phyloP scores from a whole-genome alignment of 352 stramenopile species.

The Pythium pyrilobum region DNA sequence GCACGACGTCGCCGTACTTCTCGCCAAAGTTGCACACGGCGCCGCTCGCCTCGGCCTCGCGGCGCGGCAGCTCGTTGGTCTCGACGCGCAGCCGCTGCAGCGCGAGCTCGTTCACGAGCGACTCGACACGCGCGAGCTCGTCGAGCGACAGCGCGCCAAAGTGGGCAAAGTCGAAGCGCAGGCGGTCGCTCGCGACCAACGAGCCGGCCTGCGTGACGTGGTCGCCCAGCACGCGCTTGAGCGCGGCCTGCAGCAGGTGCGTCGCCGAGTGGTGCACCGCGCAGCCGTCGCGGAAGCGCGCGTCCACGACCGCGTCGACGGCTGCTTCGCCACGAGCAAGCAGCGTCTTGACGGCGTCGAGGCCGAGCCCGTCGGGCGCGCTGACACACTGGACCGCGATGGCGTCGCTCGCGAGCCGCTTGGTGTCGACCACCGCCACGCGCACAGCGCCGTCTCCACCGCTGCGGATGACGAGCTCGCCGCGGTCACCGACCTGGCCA shows the following conservation, averaged over 20 bases:
- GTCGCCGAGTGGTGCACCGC: slow-evolving; percentile 73
- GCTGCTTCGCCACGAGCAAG: neutral
- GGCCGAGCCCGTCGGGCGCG: slow-evolving; percentile 25
- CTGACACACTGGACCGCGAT: slow-evolving; percentile 44
- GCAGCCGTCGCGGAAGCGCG: slow-evolving; percentile 41
- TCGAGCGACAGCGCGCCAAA: slow-evolving; percentile 63
- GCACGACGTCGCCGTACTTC: slow-evolving; percentile 77
- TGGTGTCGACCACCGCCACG: slow-evolving; percentile 39
- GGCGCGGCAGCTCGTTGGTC: slow-evolving; percentile 37
- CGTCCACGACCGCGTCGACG: slow-evolving; percentile 45
- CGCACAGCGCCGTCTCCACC: neutral
- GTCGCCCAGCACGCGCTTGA: slow-evolving; percentile 61
- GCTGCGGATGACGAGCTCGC: slow-evolving; percentile 23
- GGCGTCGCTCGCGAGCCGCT: slow-evolving; percentile 29
- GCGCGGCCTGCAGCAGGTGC: slow-evolving; percentile 64
- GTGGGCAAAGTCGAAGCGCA: slow-evolving; percentile 83
- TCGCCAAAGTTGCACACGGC: slow-evolving; percentile 80
- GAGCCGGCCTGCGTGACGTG: slow-evolving; percentile 74
- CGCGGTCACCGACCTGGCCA: slow-evolving; percentile 70
- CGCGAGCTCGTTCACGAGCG: slow-evolving; percentile 53
- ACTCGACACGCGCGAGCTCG: slow-evolving; percentile 51
- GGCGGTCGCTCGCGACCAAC: slow-evolving; percentile 45
- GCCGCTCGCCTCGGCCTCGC: slow-evolving; percentile 49
- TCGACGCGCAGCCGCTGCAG: slow-evolving; percentile 29
- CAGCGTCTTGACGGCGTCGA: slow-evolving; percentile 27